Evolutionary conservation across 2,329 filamentous ascomycete species (phyloP), one percentile per base, ranked within the genome.

Genomic region (Talaromyces sp.): DNA sequence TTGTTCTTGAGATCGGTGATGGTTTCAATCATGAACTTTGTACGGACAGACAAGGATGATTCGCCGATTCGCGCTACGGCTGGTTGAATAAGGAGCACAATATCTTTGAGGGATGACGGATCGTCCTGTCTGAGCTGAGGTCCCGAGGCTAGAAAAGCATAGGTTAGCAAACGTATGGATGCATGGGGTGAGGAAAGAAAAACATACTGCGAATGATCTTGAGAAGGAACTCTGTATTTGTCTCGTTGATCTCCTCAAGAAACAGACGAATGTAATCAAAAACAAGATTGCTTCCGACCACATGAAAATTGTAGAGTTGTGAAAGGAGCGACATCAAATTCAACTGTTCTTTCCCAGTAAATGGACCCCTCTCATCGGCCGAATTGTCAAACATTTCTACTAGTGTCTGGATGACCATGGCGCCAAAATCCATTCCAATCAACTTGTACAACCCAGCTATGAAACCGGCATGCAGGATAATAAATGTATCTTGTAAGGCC

Each of bases 1-100:
- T 95, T 97, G 81, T 96, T 97, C 76, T 97, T 97, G 35, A 99
- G 83, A 72, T 97, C 92, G 66, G 91, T 92, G 76, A 99, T 97
- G 0, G 90, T 95, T 73, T 98, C 94, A 60, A 99, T 91, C 93
- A 98, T 98, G 79, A 97, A 97, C 70, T 91, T 96, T 1, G 94
- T 97, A 64, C 95, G 89, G 10, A 93, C 91, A 1, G 93, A 94
- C 33, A 97, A 81, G 22, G 88, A 90, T 13, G 82, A 81, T 71
- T 91, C 87, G 4, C 90, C 91, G 41, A 85, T 81, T 66, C 87
- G 88, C 0, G 86, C 82, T 2, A 93, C 86, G 1, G 89, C 87
- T 24, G 89, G 88, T 69, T 92, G 91, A 65, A 98, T 85, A 59
- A 92, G 83, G 11, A 89, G 81, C 6, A 97, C 89, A 68, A 99